Base-by-base conservation (phyloP, 352 stramenopile species). In the Globisporangium uncinulatum region DNA sequence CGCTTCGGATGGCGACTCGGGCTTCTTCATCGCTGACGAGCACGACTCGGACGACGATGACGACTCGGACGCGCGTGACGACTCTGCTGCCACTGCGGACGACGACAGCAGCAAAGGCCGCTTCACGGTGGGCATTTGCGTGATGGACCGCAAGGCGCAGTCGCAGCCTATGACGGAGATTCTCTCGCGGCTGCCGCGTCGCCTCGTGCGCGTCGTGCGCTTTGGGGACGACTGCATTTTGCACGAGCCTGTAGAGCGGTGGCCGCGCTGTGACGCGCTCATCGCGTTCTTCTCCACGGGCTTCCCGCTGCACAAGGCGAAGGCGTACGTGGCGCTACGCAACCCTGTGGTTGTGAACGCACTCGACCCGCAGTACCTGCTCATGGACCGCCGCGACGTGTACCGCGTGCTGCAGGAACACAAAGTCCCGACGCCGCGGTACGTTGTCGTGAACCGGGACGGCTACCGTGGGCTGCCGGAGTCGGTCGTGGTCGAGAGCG, bases 251-350 rank as follows among this genome's bases (percentile, higher is more conserved):
- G 83, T 99, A 13, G 96, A 98, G 42, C 42, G 67, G 6, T 98
- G 95, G 95, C 96, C 96, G 1, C 65, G 83, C 50, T 98, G 94
- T 65, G 96, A 99, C 68, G 96, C 96, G 21, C 79, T 99, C 24
- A 98, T 99, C 66, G 87, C 96, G 41, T 99, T 99, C 70, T 99
- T 98, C 76, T 99, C 92, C 0, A 85, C 92, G 32, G 97, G 96
- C 1, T 99, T 99, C 73, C 98, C 98, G 14, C 80, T 99, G 31
- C 76, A 96, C 8, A 99, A 99, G 73, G 97, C 94, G 0, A 87
- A 98, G 59, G 83, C 86, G 50, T 99, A 99, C 76, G 96, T 99
- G 6, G 71, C 86, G 39, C 73, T 99, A 32, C 81, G 93, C 17
- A 79, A 86, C 32, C 97, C 97, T 0, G 97, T 99, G 55, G 82